Conservation (phyloP, 1,284 basidiomycete species). For the Ustilago tritici region DNA sequence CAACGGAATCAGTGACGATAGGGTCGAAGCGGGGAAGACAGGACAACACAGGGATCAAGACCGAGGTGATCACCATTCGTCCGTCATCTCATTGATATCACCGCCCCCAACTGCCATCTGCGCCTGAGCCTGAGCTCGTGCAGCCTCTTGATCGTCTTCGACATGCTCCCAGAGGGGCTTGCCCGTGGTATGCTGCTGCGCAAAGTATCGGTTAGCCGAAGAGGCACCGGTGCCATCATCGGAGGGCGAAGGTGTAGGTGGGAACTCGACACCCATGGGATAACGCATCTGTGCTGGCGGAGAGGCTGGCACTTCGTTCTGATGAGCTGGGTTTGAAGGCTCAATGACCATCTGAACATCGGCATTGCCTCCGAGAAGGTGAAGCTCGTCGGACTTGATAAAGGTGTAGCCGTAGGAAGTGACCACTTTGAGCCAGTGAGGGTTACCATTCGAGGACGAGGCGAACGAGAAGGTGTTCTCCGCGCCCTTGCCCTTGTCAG, state of each 20-base stretch:
- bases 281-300: slow-evolving; percentile 40
- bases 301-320: slow-evolving; percentile 41
- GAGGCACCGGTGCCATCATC: slow-evolving; percentile 37
- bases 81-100: slow-evolving; percentile 51
- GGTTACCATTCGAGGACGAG: slow-evolving; percentile 23
- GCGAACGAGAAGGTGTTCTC: slow-evolving; percentile 5
- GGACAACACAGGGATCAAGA: not conserved
- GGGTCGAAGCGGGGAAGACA: not conserved
- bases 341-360: slow-evolving; percentile 54
- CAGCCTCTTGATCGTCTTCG: slow-evolving; percentile 39
- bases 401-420: slow-evolving; percentile 54
- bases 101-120: slow-evolving; percentile 5
- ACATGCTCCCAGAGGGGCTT: slow-evolving; percentile 48
- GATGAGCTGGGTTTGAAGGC: slow-evolving; percentile 21
- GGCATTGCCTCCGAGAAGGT: slow-evolving; percentile 43
- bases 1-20: not conserved
- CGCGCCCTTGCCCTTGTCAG: slow-evolving; percentile 27
- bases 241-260: slow-evolving; percentile 45
- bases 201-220: slow-evolving; percentile 28
- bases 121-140: slow-evolving; percentile 15
- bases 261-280: slow-evolving; percentile 45
- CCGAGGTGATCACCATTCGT: slow-evolving; percentile 34
- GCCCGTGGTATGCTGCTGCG: slow-evolving; percentile 19
- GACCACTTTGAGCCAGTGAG: slow-evolving; percentile 52
- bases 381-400: slow-evolving; percentile 46